Conservation (phyloP, 176 grass and related monocot species). For the Triticum timopheevii region DNA sequence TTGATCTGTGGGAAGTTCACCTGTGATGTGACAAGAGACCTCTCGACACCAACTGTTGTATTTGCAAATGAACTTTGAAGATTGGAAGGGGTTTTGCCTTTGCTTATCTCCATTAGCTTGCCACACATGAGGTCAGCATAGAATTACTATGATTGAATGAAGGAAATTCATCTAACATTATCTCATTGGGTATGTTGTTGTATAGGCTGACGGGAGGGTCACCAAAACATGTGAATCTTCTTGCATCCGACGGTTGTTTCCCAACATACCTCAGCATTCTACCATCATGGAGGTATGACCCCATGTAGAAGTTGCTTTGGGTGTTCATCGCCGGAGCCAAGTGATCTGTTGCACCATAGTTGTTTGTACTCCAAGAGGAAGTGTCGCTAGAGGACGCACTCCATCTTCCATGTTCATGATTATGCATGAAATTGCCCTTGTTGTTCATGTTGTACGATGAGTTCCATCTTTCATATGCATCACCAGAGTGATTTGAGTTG, state of each 20-base stretch:
- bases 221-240: not conserved
- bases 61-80: not conserved
- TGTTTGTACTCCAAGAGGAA: not conserved
- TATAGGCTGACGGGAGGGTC: not conserved
- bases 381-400: not conserved
- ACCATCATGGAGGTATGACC: constrained; percentile 11
- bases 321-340: not conserved
- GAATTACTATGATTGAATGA: not conserved
- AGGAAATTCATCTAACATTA: not conserved
- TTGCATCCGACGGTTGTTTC: not conserved
- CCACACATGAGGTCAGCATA: not conserved
- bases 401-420: constrained; percentile 6
- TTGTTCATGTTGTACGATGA: not conserved
- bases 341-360: constrained; percentile 17
- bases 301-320: constrained; percentile 14
- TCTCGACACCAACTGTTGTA: not conserved
- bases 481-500: not conserved
- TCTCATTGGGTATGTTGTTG: constrained; percentile 22
- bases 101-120: not conserved
- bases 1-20: not conserved
- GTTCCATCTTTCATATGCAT: constrained; percentile 26
- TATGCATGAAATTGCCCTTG: constrained; percentile 27
- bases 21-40: not conserved
- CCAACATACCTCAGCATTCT: not conserved
- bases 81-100: not conserved